Evolutionary conservation across 768 basidiomycete species (phyloP).

Genomic region (Leccinum sublutescens): DNA sequence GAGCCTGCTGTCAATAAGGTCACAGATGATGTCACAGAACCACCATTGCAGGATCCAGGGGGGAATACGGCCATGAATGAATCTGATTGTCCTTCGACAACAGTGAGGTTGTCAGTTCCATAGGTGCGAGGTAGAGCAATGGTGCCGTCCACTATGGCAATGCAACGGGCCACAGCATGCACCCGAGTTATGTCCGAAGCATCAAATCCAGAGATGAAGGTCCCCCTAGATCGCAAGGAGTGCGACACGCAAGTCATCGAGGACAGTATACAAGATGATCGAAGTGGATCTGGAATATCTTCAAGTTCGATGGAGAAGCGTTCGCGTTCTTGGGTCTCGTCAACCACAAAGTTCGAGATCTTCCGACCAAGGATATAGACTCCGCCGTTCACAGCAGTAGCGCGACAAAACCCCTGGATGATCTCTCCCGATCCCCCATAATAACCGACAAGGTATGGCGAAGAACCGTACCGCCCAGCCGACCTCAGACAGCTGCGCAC

Average conservation of each 20-base stretch:
- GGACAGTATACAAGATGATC: slow-evolving; percentile 54
- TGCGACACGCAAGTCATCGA: slow-evolving; percentile 38
- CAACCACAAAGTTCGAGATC: slow-evolving; percentile 31
- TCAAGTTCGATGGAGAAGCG: slow-evolving; percentile 51
- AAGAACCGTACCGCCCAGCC: slow-evolving; percentile 81
- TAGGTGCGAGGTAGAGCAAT: slow-evolving; percentile 28
- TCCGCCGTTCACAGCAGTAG: slow-evolving; percentile 76
- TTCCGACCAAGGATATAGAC: slow-evolving; percentile 69
- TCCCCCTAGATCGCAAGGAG: slow-evolving; percentile 24
- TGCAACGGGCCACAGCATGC: slow-evolving; percentile 41
- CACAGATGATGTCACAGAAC: slow-evolving; percentile 49
- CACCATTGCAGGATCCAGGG: slow-evolving; percentile 51
- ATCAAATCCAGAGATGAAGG: slow-evolving; percentile 11
- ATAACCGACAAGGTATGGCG: slow-evolving; percentile 89
- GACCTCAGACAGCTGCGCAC: slow-evolving; percentile 74
- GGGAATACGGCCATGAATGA: slow-evolving; percentile 75
- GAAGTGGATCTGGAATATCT: slow-evolving; percentile 59
- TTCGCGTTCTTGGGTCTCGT: slow-evolving; percentile 10
- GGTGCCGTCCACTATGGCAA: slow-evolving; percentile 47
- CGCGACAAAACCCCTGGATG: slow-evolving; percentile 86
- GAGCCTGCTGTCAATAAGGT: slow-evolving; percentile 70
- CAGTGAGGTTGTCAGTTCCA: slow-evolving; percentile 18
- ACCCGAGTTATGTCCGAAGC: slow-evolving; percentile 1
- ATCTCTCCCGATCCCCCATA: slow-evolving; percentile 94
- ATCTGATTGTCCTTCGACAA: slow-evolving; percentile 40